phyloP scores from a whole-genome alignment of 2,329 filamentous ascomycete species.

The Alternaria longipes region DNA sequence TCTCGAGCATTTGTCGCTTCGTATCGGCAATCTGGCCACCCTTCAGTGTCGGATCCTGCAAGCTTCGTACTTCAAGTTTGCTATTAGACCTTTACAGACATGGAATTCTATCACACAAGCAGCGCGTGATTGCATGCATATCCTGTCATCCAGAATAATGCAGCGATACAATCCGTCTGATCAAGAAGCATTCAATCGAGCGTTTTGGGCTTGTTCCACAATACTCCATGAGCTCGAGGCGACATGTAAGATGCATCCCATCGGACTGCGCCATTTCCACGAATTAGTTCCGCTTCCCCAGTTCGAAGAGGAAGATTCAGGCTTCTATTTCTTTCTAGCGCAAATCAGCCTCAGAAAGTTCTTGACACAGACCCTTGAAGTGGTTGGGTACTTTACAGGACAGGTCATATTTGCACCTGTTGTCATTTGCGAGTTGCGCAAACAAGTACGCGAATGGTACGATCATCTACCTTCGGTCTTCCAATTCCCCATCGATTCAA shows the following conservation, averaged over 20 bases:
- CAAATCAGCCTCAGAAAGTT: conserved; percentile 41
- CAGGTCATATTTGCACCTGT: conserved; percentile 39
- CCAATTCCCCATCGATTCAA: conserved; percentile 33
- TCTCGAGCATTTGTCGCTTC: conserved; percentile 31
- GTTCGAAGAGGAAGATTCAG: conserved; percentile 38
- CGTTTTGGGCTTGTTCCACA: conserved; percentile 40
- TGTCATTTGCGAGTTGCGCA: conserved; percentile 34
- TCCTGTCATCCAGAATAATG: conserved; percentile 28
- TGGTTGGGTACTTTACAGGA: conserved; percentile 40
- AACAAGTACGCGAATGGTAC: conserved; percentile 40
- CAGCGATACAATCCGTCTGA: conserved; percentile 28
- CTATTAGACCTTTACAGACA: conserved; percentile 33
- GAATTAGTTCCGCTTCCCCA: conserved; percentile 41
- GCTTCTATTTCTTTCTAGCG: conserved; percentile 40
- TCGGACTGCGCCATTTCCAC: conserved; percentile 40
- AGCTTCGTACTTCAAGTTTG: conserved; percentile 40
- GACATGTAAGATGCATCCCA: conserved; percentile 42
- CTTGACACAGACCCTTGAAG: conserved; percentile 37
- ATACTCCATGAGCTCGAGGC: conserved; percentile 39
- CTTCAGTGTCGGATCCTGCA: conserved; percentile 40
- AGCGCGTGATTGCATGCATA: conserved; percentile 30
- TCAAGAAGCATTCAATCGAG: conserved; percentile 37
- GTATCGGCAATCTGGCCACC: conserved; percentile 30
- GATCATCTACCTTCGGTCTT: conserved; percentile 36
- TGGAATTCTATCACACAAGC: conserved; percentile 40